Evolutionary conservation across 257 asterid species (phyloP), one percentile per base, ranked within the genome.

Genomic region (Thymus mandschuricus): DNA sequence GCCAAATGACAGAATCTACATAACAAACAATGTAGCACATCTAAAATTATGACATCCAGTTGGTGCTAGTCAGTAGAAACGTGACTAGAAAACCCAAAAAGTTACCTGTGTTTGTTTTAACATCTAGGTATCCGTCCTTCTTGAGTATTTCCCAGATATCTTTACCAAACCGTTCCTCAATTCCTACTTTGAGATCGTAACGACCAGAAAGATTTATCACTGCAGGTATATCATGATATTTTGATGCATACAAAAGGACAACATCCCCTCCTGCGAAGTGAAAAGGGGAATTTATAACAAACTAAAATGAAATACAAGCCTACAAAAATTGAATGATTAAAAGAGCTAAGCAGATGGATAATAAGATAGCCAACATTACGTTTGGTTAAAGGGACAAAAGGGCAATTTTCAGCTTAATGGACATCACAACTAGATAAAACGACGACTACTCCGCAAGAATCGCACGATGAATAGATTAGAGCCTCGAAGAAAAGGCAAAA

Each of bases 201-300:
- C 99, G 96, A 50, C 97, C 99, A 56, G 99, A 94, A 66, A 88
- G 64, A 85, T 91, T 94, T 74, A 94, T 73, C 43, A 94, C 86
- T 0, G 86, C 87, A 49, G 74, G 76, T 75, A 88, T 81, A 71
- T 92, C 95, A 56, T 83, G 95, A 80, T 88, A 86, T 65, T 81
- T 87, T 63, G 98, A 92, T 69, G 88, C 95, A 79, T 92, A 90
- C 46, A 92, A 80, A 61, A 90, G 91, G 65, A 88, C 98, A 74
- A 81, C 80, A 78, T 78, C 60, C 45, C 96, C 97, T 73, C 96
- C 98, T 90, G 89, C 74, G 73, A 76, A 41, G 76, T 51, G 51
- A 62, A 56, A 68, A 73, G 33, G 75, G 60, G 8, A 69, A 55
- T 2, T 68, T 40, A 9, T 28, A 21, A 49, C 31, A 30, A 50